Evolutionary conservation across 139 green algal genomes (phyloP), one percentile per base, ranked within the genome.

Genomic region (Parachlorella kessleri): DNA sequence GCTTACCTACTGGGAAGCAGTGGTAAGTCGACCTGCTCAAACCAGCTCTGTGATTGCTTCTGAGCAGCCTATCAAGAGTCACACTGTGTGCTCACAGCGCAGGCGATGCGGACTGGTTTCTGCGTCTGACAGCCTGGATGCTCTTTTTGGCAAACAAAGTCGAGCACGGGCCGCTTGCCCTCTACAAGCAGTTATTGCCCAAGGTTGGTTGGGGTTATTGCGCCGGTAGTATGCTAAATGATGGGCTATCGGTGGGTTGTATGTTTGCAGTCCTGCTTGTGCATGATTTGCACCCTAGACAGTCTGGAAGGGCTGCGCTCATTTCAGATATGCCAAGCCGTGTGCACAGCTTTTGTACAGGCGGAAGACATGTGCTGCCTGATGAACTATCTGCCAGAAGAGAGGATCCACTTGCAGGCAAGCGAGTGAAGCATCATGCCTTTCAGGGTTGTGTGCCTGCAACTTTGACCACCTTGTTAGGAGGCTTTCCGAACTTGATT

Each of bases 321-420:
- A 8, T 6, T 38, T 28, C 10, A 38, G 9, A 38, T 38, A 4
- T 2, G 10, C 63, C 63, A 10, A 38, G 63, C n/a, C n/a, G n/a
- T n/a, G n/a, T n/a, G n/a, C n/a, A n/a, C n/a, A n/a, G n/a, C n/a
- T n/a, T n/a, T n/a, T 37, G 41, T 21, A 53, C 59, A 77, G 77
- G 67, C 75, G 41, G 32, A 4, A 3, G 77, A 82, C 30, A 77
- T 81, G 48, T 42, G 66, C 38, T 66, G 66, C n/a, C 63, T 88
- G 54, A 89, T 89, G 83, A 86, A 89, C 69, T 89, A 76, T 35
- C 37, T 28, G 10, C 59, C 70, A 4, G 77, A 81, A 36, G 82
- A 84, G 63, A 23, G 70, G 1, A 4, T 24, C 30, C 70, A 84
- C 35, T 37, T 87, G 21, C 77, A 86, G 63, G 63, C 39, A 26